A percentile compares a stretch with the other conserved stretches of the same genome.
phyloP scores from a whole-genome alignment of 2,329 filamentous ascomycete species.

The Macrophomina pseudophaseolina region DNA sequence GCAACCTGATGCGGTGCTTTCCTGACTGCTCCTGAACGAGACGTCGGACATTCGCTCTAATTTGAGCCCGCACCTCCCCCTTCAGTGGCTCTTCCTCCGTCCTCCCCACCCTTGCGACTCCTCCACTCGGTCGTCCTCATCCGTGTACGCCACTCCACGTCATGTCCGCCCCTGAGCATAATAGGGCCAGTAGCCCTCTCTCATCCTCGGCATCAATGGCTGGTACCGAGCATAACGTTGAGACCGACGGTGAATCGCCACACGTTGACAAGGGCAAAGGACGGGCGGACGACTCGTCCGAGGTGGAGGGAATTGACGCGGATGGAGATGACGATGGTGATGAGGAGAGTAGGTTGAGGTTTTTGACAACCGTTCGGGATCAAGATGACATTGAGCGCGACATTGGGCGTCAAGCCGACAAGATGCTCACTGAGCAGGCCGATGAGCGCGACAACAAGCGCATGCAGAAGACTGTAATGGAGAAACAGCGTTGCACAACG shows the following conservation, averaged over 20 bases:
- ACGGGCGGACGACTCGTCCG: conserved; percentile 1
- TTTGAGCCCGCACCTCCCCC: no score
- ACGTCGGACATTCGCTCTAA: no score
- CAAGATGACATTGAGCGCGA: conserved; percentile 91
- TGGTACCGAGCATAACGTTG: background rate
- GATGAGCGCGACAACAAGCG: conserved; percentile 68
- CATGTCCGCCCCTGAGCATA: background rate
- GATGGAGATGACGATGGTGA: conserved; percentile 9
- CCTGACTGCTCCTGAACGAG: no score
- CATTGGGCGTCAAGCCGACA: conserved; percentile 71
- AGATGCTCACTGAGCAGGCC: conserved; percentile 64
- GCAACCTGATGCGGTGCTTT: background rate
- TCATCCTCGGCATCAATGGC: background rate
- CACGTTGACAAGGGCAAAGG: conserved; percentile 17
- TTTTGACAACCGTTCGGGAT: conserved; percentile 58
- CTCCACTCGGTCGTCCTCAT: background rate
- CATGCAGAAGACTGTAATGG: conserved; percentile 59
- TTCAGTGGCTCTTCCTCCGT: no score
- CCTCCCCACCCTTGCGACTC: no score
- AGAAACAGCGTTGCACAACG: conserved; percentile 64
- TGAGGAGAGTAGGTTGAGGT: conserved; percentile 10
- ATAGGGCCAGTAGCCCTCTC: background rate
- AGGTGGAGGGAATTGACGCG: background rate
- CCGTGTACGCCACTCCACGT: background rate
- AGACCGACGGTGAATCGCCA: background rate